Percentiles rank a stretch among this genome's conserved stretches.
Evolutionary conservation across 306 rosid genomes (phyloP).

Genomic region (Quercus berberidifolia): DNA sequence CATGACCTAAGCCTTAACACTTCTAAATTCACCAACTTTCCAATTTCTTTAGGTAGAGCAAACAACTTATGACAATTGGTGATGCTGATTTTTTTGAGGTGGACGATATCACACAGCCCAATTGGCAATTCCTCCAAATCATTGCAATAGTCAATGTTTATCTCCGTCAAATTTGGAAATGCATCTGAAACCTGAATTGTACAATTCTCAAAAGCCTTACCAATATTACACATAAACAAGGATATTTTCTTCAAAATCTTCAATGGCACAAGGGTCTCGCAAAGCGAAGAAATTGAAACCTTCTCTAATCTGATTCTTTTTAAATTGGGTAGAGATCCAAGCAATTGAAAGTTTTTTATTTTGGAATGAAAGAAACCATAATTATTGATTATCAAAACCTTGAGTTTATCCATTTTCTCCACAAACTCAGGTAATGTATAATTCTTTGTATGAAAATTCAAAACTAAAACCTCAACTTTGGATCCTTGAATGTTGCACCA

Average conservation of each 20-base stretch:
- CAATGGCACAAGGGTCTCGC: constrained; percentile 16
- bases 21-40: constrained; percentile 41
- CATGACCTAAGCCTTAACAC: constrained; percentile 54
- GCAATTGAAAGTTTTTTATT: constrained; percentile 31
- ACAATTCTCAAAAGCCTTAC: constrained; percentile 30
- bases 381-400: constrained; percentile 49
- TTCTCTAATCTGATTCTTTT: constrained; percentile 53
- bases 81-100: constrained; percentile 45
- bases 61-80: constrained; percentile 55
- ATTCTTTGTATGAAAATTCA: constrained; percentile 38
- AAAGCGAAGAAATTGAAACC: constrained; percentile 37
- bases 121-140: constrained; percentile 44
- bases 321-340: constrained; percentile 25
- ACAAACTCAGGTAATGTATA: constrained; percentile 42
- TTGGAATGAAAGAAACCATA: constrained; percentile 33
- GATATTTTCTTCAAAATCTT: constrained; percentile 50
- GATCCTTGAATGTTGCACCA: constrained; percentile 46
- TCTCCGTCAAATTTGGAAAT: constrained; percentile 49
- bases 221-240: constrained; percentile 56
- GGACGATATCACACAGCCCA: constrained; percentile 28
- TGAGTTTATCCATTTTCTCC: constrained; percentile 45
- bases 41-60: constrained; percentile 46
- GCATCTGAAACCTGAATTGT: constrained; percentile 27
- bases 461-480: constrained; percentile 50
- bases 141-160: constrained; percentile 54